A percentile compares a stretch with the other conserved stretches of the same genome.
Evolutionary conservation across 2,329 filamentous ascomycete genomes (phyloP).

Genomic region (Grosmannia clavigera): DNA sequence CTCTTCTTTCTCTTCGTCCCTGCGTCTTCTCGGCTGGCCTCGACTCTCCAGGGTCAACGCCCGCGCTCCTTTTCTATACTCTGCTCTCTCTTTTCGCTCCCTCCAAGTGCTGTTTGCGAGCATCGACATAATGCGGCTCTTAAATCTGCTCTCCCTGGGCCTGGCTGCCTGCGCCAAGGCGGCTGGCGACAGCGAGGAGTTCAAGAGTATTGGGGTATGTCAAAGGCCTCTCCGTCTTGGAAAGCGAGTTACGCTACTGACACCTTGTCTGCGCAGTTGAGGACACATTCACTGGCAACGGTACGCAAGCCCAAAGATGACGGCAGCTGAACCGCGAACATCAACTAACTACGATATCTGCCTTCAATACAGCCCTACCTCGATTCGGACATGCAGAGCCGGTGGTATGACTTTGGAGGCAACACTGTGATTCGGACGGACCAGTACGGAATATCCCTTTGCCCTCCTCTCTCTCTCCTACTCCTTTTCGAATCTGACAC

Average conservation of each 20-base stretch:
- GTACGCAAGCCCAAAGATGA: slow-evolving; percentile 34
- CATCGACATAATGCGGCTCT: slow-evolving; percentile 30
- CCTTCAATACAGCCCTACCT: slow-evolving; percentile 64
- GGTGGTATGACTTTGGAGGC: slow-evolving; percentile 98
- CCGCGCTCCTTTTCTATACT: not conserved
- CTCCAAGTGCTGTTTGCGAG: not conserved
- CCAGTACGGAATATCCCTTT: slow-evolving; percentile 35
- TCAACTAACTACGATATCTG: not conserved
- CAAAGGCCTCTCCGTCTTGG: slow-evolving; percentile 2
- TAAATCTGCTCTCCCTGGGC: slow-evolving; percentile 33
- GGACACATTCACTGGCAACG: slow-evolving; percentile 73
- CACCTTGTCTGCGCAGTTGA: slow-evolving; percentile 41
- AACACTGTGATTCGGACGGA: slow-evolving; percentile 73
- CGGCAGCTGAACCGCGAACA: not conserved
- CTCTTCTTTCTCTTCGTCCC: not conserved
- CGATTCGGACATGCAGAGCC: slow-evolving; percentile 94
- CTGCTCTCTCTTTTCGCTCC: not conserved
- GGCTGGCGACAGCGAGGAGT: slow-evolving; percentile 31
- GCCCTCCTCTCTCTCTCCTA: not conserved
- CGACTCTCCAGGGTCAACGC: not conserved
- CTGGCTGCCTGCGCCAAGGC: slow-evolving; percentile 38
- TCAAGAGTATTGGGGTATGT: slow-evolving; percentile 32
- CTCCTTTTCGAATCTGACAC: not conserved
- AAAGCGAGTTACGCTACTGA: slow-evolving; percentile 5
- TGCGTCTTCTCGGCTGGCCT: not conserved